Conservation (phyloP, 495 filamentous ascomycete species). For the Melanomma pulvis-pyrius region DNA sequence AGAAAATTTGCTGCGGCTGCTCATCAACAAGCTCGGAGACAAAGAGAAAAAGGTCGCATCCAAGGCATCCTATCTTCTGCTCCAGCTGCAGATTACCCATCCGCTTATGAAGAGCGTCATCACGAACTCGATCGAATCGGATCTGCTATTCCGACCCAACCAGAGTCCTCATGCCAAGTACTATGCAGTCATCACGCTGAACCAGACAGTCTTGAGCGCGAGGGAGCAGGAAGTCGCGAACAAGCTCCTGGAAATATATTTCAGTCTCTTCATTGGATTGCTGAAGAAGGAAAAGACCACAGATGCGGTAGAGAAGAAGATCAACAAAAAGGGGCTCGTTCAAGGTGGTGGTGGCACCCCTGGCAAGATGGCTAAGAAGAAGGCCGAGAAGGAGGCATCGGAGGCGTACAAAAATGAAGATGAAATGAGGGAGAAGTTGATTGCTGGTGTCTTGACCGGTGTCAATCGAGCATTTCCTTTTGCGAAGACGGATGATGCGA, state of each 20-base stretch:
- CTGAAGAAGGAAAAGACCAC: constrained; percentile 61
- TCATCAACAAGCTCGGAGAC: constrained; percentile 96
- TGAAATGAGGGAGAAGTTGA: constrained; percentile 83
- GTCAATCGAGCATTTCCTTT: constrained; percentile 96
- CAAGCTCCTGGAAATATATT: constrained; percentile 85
- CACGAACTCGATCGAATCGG: constrained; percentile 78
- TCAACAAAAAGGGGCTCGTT: constrained; percentile 45
- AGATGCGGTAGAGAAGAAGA: constrained; percentile 23
- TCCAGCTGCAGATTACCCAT: constrained; percentile 86
- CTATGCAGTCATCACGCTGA: constrained; percentile 93
- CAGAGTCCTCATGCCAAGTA: constrained; percentile 89
- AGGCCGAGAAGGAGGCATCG: constrained; percentile 58
- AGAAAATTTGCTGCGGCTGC: constrained; percentile 82
- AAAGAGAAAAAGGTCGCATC: constrained; percentile 92
- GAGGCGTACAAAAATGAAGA: constrained; percentile 53
- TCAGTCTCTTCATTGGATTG: constrained; percentile 75
- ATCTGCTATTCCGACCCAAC: constrained; percentile 82
- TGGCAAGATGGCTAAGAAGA: constrained; percentile 54
- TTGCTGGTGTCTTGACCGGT: constrained; percentile 86
- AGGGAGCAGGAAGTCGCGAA: constrained; percentile 83
- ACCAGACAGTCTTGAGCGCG: constrained; percentile 86
- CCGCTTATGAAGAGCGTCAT: constrained; percentile 91
- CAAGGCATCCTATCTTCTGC: constrained; percentile 81
- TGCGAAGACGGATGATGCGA: constrained; percentile 72
- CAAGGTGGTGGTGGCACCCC: constrained; percentile 56